Evolutionary conservation across 306 rosid genomes (phyloP), one percentile per base, ranked within the genome.

Genomic region (Quercus suber): DNA sequence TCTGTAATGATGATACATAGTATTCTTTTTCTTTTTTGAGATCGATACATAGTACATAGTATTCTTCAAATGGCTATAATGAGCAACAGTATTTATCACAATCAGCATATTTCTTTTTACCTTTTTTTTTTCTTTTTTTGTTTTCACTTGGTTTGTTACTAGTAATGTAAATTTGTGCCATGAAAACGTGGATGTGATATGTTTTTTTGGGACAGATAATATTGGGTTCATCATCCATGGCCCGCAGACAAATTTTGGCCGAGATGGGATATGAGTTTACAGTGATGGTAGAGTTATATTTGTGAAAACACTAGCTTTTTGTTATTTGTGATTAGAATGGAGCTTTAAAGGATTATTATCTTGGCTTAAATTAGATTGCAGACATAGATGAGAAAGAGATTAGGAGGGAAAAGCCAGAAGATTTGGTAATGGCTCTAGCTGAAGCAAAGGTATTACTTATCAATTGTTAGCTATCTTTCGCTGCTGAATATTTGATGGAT

Each of bases 241-340:
- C 98, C 69, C 98, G 98, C 37, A 87, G 81, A 63, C 81, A 83
- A 41, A 90, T 95, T 86, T 91, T 95, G 13, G 71, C 87, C 55
- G 98, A 92, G 78, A 90, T 95, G 97, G 99, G 99, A 72, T 89
- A 87, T 30, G 90, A 89, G 67, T 95, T 95, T 84, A 80, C 87
- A 19, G 52, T 91, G 82, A 60, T 89, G 89, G 99, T 95, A 90
- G 71, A 71, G 31, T 61, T 74, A 75, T 11, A 61, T 12, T 41
- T 67, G 45, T 11, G 30, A 21, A 76, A 55, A 23, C n/a, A 17
- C 18, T 8, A 41, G 45, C 45, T 81, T 70, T 25, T 58, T 12
- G 59, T 13, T 59, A 51, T 43, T 21, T 71, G 78, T 55, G 74
- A 72, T 79, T 51, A 55, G 27, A 78, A 21, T 82, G 53, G 30